phyloP scores from a whole-genome alignment of 164 flowering plant genomes.

The Nymphaea colorata region DNA sequence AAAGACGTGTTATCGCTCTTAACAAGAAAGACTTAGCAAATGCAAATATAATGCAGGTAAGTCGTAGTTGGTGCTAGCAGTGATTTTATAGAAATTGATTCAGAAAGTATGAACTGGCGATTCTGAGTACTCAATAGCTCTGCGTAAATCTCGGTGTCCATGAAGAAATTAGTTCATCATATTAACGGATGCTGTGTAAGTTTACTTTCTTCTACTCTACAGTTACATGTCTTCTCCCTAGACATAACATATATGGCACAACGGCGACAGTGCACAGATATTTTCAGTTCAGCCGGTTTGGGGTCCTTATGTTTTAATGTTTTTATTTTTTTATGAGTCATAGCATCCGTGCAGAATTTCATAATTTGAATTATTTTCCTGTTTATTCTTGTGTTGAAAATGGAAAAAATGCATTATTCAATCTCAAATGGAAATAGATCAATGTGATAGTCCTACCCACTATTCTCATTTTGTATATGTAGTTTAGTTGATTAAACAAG shows the following conservation, averaged over 20 bases:
- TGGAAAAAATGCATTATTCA: not conserved
- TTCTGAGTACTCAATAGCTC: too few relatives aligned
- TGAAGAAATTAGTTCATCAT: not conserved
- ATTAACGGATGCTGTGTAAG: not conserved
- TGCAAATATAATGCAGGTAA: conserved; percentile 70
- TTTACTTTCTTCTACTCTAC: not conserved
- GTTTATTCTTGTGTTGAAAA: not conserved
- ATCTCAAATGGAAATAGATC: not conserved
- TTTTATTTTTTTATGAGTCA: too few relatives aligned
- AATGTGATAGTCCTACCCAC: too few relatives aligned
- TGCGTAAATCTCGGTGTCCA: not conserved
- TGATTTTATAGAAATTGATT: not conserved
- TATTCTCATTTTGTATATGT: too few relatives aligned
- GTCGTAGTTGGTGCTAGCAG: conserved; percentile 1
- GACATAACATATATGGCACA: too few relatives aligned
- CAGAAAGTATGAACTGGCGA: not conserved
- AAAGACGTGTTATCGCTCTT: conserved; percentile 75
- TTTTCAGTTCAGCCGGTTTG: not conserved
- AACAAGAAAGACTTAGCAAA: conserved; percentile 92
- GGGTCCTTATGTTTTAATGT: not conserved
- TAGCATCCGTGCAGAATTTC: not conserved
- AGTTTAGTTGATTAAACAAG: too few relatives aligned
- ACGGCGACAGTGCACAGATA: too few relatives aligned
- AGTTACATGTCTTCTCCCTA: not conserved
- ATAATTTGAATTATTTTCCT: not conserved